Percentiles rank a stretch among this genome's conserved stretches.
Conservation (phyloP, 352 stramenopile genomes). For the Pythium diclinum region DNA sequence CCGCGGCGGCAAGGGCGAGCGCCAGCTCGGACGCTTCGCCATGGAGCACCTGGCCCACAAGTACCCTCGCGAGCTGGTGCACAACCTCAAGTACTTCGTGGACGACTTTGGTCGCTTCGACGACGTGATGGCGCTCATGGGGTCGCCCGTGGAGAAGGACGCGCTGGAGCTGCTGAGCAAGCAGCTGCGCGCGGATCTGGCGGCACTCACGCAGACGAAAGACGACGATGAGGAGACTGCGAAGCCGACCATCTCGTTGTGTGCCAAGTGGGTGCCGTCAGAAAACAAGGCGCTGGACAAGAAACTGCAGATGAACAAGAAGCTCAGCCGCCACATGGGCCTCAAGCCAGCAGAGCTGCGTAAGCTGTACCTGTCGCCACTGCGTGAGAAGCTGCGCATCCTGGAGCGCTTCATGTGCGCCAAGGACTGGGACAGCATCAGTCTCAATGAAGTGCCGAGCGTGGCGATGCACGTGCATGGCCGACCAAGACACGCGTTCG, state of each 20-base stretch:
- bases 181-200: constrained; percentile 35
- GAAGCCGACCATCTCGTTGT: constrained; percentile 31
- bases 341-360: constrained; percentile 37
- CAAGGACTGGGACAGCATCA: constrained; percentile 45
- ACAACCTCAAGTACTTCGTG: constrained; percentile 48
- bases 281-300: constrained; percentile 59
- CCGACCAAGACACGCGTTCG: constrained; percentile 39
- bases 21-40: constrained; percentile 34
- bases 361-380: constrained; percentile 44
- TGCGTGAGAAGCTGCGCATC: constrained; percentile 38
- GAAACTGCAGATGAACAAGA: constrained; percentile 47
- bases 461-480: constrained; percentile 50
- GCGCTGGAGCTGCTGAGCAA: constrained; percentile 37
- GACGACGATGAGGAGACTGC: background rate
- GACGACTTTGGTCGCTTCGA: constrained; percentile 50
- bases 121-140: constrained; percentile 42
- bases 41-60: constrained; percentile 38
- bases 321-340: constrained; percentile 44
- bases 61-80: constrained; percentile 31
- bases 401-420: constrained; percentile 49
- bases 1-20: constrained; percentile 49
- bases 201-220: constrained; percentile 17
- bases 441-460: constrained; percentile 40
- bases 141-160: constrained; percentile 34
- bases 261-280: constrained; percentile 56